Evolutionary conservation across 2,329 filamentous ascomycete genomes (phyloP), one percentile per base, ranked within the genome.

Genomic region (Penicillium occitanis): DNA sequence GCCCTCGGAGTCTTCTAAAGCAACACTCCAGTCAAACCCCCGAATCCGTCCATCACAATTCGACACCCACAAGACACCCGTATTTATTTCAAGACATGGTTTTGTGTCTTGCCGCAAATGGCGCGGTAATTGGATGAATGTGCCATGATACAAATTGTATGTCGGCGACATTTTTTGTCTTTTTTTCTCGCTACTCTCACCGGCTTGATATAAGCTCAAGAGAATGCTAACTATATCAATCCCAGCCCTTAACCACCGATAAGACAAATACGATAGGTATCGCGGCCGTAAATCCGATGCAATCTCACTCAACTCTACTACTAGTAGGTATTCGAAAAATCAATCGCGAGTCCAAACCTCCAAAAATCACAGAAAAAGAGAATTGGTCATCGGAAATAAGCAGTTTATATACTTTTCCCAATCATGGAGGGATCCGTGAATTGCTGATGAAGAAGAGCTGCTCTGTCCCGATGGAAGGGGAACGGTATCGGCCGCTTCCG

Each of bases 81-180:
- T 59, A 78, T 82, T 66, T 81, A 88, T 61, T 73, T 74, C 68
- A 79, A 85, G 71, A 82, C 81, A 13, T 85, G 87, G 68, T 77
- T 84, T 71, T 84, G 81, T 53, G 78, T 80, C 30, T 19, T 35
- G 78, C 46, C 22, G 57, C 33, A 22, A 57, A 7, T 64, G 62
- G 74, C 82, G 71, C 74, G 80, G 73, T 75, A 86, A 73, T 44
- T 90, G 85, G 13, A 89, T 84, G 71, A 90, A 90, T 0, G 85
- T 83, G 13, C 89, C 89, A 22, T 83, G 68, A 71, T 87, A 91
- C 55, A 90, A 73, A 0, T 79, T 79, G 55, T 74, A 70, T 11
- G 62, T 42, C 10, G 68, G 61, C 22, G 65, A 44, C 62, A 69
- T 67, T 64, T 59, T 25, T 25, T 25, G 25, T 25, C 25, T 25